These are phyloP conservation scores for Areca catechu DNA, from an alignment of 176 grass and related monocot genomes.

Conservation along the genomic window DNA sequence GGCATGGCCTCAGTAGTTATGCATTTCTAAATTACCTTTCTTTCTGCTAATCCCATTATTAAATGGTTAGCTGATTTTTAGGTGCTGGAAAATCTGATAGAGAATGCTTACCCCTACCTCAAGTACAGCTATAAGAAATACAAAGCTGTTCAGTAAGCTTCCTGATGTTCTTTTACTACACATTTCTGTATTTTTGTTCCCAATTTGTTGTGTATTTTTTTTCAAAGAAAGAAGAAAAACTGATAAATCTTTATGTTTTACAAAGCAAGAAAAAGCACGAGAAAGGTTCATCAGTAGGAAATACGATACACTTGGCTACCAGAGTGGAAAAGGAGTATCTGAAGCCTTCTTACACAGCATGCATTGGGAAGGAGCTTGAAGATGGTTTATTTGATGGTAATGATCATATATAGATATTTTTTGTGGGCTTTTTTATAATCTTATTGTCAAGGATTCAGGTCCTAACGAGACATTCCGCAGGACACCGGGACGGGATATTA, in stretches of 20 bases:
- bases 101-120: constrained; percentile 73
- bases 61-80: constrained; percentile 12
- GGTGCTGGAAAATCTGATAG: constrained; percentile 92
- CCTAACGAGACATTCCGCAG: too few species aligned
- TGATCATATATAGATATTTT: constrained; percentile 14
- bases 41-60: background rate
- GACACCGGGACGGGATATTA: too few species aligned
- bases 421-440: constrained; percentile 15
- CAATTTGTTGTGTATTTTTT: background rate
- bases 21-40: constrained; percentile 1
- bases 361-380: constrained; percentile 83
- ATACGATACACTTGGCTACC: constrained; percentile 49
- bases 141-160: constrained; percentile 84
- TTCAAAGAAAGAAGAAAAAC: background rate
- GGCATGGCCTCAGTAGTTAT: constrained; percentile 26
- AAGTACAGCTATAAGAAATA: constrained; percentile 97
- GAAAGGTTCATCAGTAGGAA: constrained; percentile 57
- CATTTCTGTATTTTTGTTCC: background rate
- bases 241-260: constrained; percentile 6
- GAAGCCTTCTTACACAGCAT: constrained; percentile 80
- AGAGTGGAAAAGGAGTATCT: constrained; percentile 97
- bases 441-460: too few species aligned
- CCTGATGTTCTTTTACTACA: background rate
- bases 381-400: constrained; percentile 99
- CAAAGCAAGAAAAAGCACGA: constrained; percentile 92